Evolutionary conservation across 2,329 filamentous ascomycete species (phyloP).

Genomic region (Plenodomus biglobosus): DNA sequence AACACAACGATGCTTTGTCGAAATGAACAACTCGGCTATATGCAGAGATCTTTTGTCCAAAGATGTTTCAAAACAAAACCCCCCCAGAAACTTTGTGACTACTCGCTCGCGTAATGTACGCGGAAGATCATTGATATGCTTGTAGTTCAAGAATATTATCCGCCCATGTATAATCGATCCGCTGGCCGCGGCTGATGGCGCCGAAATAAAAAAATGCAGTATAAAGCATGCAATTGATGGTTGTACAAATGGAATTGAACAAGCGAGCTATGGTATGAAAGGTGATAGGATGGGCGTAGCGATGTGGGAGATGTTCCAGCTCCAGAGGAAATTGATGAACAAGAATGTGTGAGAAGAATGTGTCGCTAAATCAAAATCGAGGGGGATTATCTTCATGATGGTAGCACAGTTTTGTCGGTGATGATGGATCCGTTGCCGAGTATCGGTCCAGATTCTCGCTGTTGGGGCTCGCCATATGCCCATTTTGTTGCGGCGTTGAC

Average conservation of each 20-base stretch:
- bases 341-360: not conserved
- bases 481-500: conserved; percentile 36
- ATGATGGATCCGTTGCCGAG: conserved; percentile 16
- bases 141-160: too few relatives aligned
- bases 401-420: conserved; percentile 22
- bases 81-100: too few relatives aligned
- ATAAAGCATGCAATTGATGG: not conserved
- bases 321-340: not conserved
- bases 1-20: too few relatives aligned
- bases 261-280: not conserved
- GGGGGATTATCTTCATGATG: conserved; percentile 15
- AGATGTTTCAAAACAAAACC: too few relatives aligned
- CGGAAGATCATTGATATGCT: too few relatives aligned
- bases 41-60: too few relatives aligned
- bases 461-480: conserved; percentile 34
- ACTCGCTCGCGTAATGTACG: too few relatives aligned
- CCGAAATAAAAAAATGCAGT: not conserved
- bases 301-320: not conserved
- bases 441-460: conserved; percentile 22
- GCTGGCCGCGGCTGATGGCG: not conserved
- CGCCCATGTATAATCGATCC: too few relatives aligned
- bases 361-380: not conserved
- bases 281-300: not conserved
- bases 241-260: not conserved
- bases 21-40: too few relatives aligned